Evolutionary conservation across 805 yeast species (phyloP), one percentile per base, ranked within the genome.

Genomic region (Yarrowia bubula): DNA sequence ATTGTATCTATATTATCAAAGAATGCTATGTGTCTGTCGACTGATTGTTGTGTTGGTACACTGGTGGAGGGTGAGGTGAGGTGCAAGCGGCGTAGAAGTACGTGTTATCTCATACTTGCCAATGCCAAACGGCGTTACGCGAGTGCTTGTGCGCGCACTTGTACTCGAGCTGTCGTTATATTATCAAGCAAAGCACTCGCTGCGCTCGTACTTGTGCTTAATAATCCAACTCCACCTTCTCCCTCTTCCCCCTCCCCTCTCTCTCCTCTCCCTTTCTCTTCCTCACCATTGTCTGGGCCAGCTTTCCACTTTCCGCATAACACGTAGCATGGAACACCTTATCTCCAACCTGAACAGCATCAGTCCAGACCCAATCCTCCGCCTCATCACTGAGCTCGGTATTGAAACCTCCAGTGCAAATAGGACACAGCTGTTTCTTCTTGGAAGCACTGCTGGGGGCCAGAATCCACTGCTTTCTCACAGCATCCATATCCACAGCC

Each of bases 361-460:
- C 86, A 67, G 78, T 81, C 92, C 92, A 89, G 18, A 89, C 83
- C 96, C 96, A 89, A 69, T 88, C 92, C 66, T 92, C 93, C 1
- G 82, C 75, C 51, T 85, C 88, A 69, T 88, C 93, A 69, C 85
- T 86, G 80, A 87, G 89, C 7, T 81, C 81, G n/a, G 87, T 87
- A 51, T 79, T 77, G 33, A 87, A 78, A 10, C 77, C 79, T 67
- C 90, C 96, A 70, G 83, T 84, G 74, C 96, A 89, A 35, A 89
- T 83, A 0, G 88, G 87, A 75, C 96, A 89, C 17, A 81, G 77
- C 37, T 80, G 77, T 17, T 78, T 78, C 77, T 83, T 88, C 69
- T 84, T 86, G 9, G 78, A 78, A 33, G 85, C 83, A 50, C 84
- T 85, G 17, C 84, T 80, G 0, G 96, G 96, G 13, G 89, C 88